Percentiles rank a stretch among this genome's conserved stretches.
Conservation (phyloP, 2,329 filamentous ascomycete genomes). For the Paramyrothecium roridum region DNA sequence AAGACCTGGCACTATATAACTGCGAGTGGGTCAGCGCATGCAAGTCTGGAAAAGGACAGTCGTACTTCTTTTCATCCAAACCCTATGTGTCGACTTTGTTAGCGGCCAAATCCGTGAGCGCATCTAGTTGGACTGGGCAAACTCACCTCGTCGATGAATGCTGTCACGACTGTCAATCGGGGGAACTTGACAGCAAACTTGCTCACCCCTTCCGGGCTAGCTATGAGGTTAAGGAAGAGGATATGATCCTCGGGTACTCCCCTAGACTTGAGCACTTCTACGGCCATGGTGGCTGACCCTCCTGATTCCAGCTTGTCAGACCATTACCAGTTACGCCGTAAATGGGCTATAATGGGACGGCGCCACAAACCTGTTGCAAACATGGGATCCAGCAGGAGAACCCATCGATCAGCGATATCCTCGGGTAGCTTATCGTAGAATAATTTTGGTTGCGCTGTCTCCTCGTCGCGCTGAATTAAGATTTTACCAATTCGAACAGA, state of each 20-base stretch:
- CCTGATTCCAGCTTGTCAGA: slow-evolving; percentile 48
- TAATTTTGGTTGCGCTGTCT: slow-evolving; percentile 85
- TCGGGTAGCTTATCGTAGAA: slow-evolving; percentile 98
- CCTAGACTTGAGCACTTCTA: slow-evolving; percentile 83
- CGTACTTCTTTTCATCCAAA: slow-evolving; percentile 95
- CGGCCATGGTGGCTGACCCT: slow-evolving; percentile 94
- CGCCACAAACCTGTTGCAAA: slow-evolving; percentile 77
- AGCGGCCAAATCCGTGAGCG: neutral
- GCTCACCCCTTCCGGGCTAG: slow-evolving; percentile 88
- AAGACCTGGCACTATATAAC: slow-evolving; percentile 91
- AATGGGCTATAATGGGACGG: neutral
- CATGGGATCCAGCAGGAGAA: slow-evolving; percentile 95
- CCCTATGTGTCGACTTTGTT: slow-evolving; percentile 45
- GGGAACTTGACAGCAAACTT: slow-evolving; percentile 90
- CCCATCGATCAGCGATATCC: slow-evolving; percentile 91
- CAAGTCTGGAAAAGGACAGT: slow-evolving; percentile 6
- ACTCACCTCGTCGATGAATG: slow-evolving; percentile 81
- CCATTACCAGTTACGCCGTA: neutral
- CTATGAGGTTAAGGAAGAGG: slow-evolving; percentile 93
- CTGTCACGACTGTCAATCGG: slow-evolving; percentile 85
- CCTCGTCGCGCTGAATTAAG: slow-evolving; percentile 94
- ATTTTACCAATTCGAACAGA: slow-evolving; percentile 99
- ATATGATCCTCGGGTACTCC: slow-evolving; percentile 95
- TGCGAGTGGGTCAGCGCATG: slow-evolving; percentile 43
- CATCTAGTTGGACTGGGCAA: neutral